Evolutionary conservation across 1,139 yeast genomes (phyloP).

Genomic region (Magnusiomyces fungicola): DNA sequence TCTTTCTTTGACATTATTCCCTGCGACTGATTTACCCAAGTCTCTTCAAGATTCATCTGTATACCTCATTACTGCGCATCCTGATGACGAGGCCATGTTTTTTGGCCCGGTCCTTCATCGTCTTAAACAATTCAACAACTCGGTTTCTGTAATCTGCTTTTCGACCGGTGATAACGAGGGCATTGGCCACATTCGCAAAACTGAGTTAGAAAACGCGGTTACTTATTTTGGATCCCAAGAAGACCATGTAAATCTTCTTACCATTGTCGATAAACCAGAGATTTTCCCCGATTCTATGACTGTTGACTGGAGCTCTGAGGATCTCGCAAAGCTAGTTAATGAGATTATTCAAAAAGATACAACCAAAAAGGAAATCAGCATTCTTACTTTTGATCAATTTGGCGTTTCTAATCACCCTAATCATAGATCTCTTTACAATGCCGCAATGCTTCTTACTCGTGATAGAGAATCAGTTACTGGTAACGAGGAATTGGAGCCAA

Average conservation of each 20-base stretch:
- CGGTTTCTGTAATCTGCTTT: constrained; percentile 57
- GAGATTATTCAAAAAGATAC: constrained; percentile 17
- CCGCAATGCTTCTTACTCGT: constrained; percentile 39
- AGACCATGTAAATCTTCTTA: constrained; percentile 28
- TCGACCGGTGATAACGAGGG: constrained; percentile 75
- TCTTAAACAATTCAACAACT: constrained; percentile 42
- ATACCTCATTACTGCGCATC: constrained; percentile 74
- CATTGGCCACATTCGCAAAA: constrained; percentile 52
- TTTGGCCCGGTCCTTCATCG: constrained; percentile 68
- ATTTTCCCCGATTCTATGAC: constrained; percentile 64
- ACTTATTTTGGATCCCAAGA: constrained; percentile 39
- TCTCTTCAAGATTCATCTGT: constrained; percentile 19
- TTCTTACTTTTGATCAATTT: constrained; percentile 70
- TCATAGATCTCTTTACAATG: constrained; percentile 62
- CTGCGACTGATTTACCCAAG: not conserved
- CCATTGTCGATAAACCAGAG: constrained; percentile 40
- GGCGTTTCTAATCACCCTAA: constrained; percentile 89
- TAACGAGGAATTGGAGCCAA: constrained; percentile 4
- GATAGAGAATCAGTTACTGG: constrained; percentile 5
- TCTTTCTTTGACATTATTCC: not conserved
- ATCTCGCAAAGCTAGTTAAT: constrained; percentile 26
- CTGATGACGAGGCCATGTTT: constrained; percentile 98
- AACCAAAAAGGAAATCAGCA: constrained; percentile 26
- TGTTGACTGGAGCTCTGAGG: constrained; percentile 54
- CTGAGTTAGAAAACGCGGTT: constrained; percentile 56